Base-by-base conservation (phyloP, 140 eudicot species). In the Oenanthe javanica region DNA sequence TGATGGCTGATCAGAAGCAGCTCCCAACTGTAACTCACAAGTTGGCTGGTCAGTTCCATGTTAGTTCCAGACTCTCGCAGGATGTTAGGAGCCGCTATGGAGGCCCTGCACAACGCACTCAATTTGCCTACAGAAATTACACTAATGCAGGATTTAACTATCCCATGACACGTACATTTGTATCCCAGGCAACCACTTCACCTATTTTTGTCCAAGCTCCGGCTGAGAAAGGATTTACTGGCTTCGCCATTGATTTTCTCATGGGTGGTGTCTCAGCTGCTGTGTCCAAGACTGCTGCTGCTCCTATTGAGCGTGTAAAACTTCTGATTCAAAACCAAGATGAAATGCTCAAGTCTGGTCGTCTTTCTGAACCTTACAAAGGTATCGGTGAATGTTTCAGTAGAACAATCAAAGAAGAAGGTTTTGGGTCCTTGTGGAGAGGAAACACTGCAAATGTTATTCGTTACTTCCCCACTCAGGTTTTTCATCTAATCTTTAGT, bases 291-390 rank as follows among this genome's bases (percentile, higher is more conserved):
- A 66, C 73, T 66, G 40, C 40, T 31, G 73, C 40, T 23, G 73
- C 73, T 27, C 73, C 73, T 9, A 66, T 66, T 66, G 73, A 66
- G 45, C 73, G 73, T 66, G 73, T 66, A 11, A 66, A 66, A 66
- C 73, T 66, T n/a, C 10, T 66, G 40, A 66, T 66, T 14, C 73
- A 66, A 12, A 66, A 66, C 38, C 71, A 63, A 63, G 71, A 63
- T 25, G 71, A 63, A 23, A 63, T 63, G 71, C 71, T 63, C 71
- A 66, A 66, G 45, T n/a, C 73, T 66, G 73, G 40, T 1, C 15
- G 73, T 27, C 73, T 66, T 31, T 66, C 73, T 66, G 73, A 66
- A 11, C 73, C 73, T 9, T 66, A 66, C 73, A 66, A 66, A 66
- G 73, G 73, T 11, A 66, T 66, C 3, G 73, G 73, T n/a, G 73